phyloP scores from a whole-genome alignment of 1,139 yeast genomes.

The Pichia inconspicua region DNA sequence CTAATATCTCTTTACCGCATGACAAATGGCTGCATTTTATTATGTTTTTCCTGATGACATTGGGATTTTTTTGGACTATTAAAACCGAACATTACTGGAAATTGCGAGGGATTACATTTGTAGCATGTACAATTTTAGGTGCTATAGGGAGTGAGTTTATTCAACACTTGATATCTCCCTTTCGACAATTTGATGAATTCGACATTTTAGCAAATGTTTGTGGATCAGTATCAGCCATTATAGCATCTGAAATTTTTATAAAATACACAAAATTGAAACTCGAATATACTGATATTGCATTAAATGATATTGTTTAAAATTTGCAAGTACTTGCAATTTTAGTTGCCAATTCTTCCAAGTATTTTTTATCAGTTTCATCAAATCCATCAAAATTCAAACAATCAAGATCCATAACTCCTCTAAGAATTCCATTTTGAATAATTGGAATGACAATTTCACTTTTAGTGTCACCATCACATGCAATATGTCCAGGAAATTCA shows the following conservation, averaged over 20 bases:
- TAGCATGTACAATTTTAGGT: conserved; percentile 24
- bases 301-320: conserved; percentile 14
- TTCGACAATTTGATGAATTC: conserved; percentile 23
- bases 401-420: conserved; percentile 85
- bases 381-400: conserved; percentile 61
- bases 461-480: conserved; percentile 91
- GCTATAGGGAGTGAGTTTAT: conserved; percentile 28
- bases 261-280: background rate
- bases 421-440: conserved; percentile 28
- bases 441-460: conserved; percentile 93
- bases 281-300: background rate
- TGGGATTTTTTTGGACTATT: conserved; percentile 25
- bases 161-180: conserved; percentile 23
- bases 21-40: conserved; percentile 26
- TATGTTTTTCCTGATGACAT: conserved; percentile 24
- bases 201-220: conserved; percentile 24
- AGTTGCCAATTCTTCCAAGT: conserved; percentile 52
- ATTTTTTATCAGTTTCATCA: conserved; percentile 49
- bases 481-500: conserved; percentile 84
- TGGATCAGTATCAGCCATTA: conserved; percentile 23
- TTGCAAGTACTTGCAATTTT: conserved; percentile 44
- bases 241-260: conserved; percentile 14
- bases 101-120: conserved; percentile 17
- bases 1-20: conserved; percentile 23
- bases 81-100: conserved; percentile 18